phyloP scores from a whole-genome alignment of 257 asterid species.

The Cruciata laevipes region DNA sequence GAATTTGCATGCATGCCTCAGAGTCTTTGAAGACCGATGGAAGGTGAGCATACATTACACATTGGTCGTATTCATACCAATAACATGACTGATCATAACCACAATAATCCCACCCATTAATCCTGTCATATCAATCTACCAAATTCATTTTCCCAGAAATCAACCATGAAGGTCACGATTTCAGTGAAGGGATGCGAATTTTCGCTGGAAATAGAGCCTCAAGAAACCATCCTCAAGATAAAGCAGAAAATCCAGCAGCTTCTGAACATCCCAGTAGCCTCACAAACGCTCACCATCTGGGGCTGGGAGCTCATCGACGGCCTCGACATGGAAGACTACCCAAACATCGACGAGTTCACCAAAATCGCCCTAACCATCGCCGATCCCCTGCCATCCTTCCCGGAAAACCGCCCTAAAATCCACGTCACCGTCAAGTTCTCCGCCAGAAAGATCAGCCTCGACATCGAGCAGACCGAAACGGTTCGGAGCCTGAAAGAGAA shows the following conservation, averaged over 20 bases:
- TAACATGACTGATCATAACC: slow-evolving; percentile 11
- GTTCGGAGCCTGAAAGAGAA: slow-evolving; percentile 68
- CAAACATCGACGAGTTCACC: slow-evolving; percentile 43
- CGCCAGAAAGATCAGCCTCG: slow-evolving; percentile 32
- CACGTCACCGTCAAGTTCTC: slow-evolving; percentile 40
- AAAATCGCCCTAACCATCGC: slow-evolving; percentile 30
- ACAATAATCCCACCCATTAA: neutral
- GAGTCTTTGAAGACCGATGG: neutral
- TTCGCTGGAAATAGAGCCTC: slow-evolving; percentile 36
- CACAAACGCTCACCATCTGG: slow-evolving; percentile 45
- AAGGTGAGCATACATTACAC: neutral
- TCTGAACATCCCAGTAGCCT: slow-evolving; percentile 36
- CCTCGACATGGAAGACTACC: slow-evolving; percentile 53
- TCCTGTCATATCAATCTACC: neutral
- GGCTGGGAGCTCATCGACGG: slow-evolving; percentile 57
- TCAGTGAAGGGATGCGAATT: slow-evolving; percentile 32
- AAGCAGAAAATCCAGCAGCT: slow-evolving; percentile 41
- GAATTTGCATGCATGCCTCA: neutral
- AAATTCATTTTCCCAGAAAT: neutral
- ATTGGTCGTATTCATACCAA: slow-evolving; percentile 1
- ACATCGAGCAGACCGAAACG: slow-evolving; percentile 45
- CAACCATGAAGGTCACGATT: slow-evolving; percentile 36
- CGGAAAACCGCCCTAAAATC: slow-evolving; percentile 11
- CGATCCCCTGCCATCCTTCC: neutral
- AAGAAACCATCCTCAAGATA: slow-evolving; percentile 44